phyloP scores from a whole-genome alignment of 305 asterid species.

The Caryopteris hybrid region DNA sequence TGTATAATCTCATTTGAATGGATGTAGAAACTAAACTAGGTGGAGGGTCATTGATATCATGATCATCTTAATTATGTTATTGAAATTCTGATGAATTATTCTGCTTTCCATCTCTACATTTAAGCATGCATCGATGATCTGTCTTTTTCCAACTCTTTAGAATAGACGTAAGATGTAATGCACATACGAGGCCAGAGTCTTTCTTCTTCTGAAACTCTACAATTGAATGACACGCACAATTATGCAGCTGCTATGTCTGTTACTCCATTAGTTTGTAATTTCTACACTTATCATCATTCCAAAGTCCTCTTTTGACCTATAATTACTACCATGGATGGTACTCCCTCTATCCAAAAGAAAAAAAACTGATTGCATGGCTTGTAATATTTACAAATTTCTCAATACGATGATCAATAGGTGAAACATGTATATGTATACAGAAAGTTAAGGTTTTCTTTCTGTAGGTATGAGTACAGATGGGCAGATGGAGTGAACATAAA shows the following conservation, averaged over 20 bases:
- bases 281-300: too few relatives aligned
- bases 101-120: neutral
- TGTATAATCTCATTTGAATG: neutral
- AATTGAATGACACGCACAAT: neutral
- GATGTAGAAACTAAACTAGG: neutral
- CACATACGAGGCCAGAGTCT: neutral
- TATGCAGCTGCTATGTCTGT: neutral
- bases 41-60: neutral
- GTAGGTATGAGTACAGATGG: constrained; percentile 66
- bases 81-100: neutral
- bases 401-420: too few relatives aligned
- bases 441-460: too few relatives aligned
- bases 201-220: neutral
- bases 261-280: neutral
- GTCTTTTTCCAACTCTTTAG: neutral
- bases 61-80: neutral
- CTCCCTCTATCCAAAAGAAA: too few relatives aligned
- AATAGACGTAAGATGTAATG: neutral
- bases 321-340: too few relatives aligned
- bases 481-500: constrained; percentile 57
- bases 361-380: too few relatives aligned
- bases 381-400: too few relatives aligned
- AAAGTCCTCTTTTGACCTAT: too few relatives aligned
- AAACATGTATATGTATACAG: too few relatives aligned
- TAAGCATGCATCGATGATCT: neutral